Percentiles rank a stretch among this genome's conserved stretches.
phyloP scores from a whole-genome alignment of 1,284 basidiomycete species.

The Tremellales sp. region DNA sequence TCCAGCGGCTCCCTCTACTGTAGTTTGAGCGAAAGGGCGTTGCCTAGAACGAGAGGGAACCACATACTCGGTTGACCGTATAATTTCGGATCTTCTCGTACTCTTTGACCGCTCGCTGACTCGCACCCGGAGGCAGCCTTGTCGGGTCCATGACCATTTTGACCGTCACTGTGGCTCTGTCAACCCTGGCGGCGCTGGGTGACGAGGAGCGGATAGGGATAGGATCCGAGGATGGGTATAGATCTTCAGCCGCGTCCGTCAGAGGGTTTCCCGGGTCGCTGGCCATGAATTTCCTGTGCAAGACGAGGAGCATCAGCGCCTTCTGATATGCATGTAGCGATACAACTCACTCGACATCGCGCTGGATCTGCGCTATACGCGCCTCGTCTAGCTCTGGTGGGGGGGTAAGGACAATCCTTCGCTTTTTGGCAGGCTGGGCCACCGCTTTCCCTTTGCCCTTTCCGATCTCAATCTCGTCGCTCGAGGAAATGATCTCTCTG shows the following conservation, averaged over 20 bases:
- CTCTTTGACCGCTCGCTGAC: conserved; percentile 23
- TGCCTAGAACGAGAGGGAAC: background rate
- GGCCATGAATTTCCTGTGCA: background rate
- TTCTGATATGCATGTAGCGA: background rate
- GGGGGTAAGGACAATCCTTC: conserved; percentile 25
- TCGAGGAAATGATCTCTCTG: background rate
- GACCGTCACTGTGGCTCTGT: conserved; percentile 16
- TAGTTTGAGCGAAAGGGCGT: background rate
- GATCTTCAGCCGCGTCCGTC: background rate
- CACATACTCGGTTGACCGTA: conserved; percentile 20
- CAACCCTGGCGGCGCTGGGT: background rate
- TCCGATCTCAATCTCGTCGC: conserved; percentile 2
- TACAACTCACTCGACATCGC: conserved; percentile 14
- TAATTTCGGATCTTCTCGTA: conserved; percentile 27
- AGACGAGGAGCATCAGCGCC: background rate
- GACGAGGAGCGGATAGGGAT: background rate
- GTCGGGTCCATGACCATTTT: conserved; percentile 33
- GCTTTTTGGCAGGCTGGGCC: background rate
- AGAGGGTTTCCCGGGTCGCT: background rate
- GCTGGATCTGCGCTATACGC: conserved; percentile 2
- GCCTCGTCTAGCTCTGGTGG: conserved; percentile 28
- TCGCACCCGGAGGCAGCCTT: conserved; percentile 10
- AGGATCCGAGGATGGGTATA: background rate
- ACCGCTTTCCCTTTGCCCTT: conserved; percentile 6
- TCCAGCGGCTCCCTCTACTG: conserved; percentile 23